These are phyloP conservation scores for Phytophthora capsici DNA, from an alignment of 352 stramenopile genomes.

Conservation along the genomic window DNA sequence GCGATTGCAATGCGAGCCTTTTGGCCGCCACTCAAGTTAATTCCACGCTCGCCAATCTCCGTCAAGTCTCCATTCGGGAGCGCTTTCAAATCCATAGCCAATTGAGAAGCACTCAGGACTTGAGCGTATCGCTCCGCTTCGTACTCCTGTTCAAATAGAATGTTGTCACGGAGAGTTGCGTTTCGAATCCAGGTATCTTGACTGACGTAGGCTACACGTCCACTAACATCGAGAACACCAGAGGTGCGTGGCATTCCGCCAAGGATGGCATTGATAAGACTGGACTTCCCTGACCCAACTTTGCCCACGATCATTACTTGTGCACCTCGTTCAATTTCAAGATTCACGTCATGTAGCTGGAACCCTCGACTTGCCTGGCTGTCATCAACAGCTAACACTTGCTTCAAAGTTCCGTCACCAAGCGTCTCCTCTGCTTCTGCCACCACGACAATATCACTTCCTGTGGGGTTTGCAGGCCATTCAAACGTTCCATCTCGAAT, in stretches of 20 bases:
- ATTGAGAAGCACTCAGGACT: slow-evolving; percentile 45
- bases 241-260: slow-evolving; percentile 49
- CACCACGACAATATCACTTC: slow-evolving; percentile 34
- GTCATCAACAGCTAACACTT: neutral
- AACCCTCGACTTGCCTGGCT: slow-evolving; percentile 17
- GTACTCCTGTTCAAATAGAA: slow-evolving; percentile 75
- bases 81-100: slow-evolving; percentile 47
- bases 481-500: slow-evolving; percentile 33
- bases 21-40: slow-evolving; percentile 67
- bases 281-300: slow-evolving; percentile 64
- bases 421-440: neutral
- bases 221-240: slow-evolving; percentile 33
- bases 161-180: slow-evolving; percentile 90
- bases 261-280: slow-evolving; percentile 55
- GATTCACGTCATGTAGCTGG: slow-evolving; percentile 38
- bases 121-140: slow-evolving; percentile 41
- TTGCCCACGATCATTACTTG: slow-evolving; percentile 64
- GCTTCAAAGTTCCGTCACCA: neutral
- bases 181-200: slow-evolving; percentile 95
- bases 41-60: slow-evolving; percentile 65
- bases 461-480: slow-evolving; percentile 24
- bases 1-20: slow-evolving; percentile 88
- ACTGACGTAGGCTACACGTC: slow-evolving; percentile 74
- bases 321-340: slow-evolving; percentile 67
- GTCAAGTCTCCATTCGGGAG: slow-evolving; percentile 64